Evolutionary conservation across 768 basidiomycete genomes (phyloP), one percentile per base, ranked within the genome.

Genomic region (Lanmaoa rubissima): DNA sequence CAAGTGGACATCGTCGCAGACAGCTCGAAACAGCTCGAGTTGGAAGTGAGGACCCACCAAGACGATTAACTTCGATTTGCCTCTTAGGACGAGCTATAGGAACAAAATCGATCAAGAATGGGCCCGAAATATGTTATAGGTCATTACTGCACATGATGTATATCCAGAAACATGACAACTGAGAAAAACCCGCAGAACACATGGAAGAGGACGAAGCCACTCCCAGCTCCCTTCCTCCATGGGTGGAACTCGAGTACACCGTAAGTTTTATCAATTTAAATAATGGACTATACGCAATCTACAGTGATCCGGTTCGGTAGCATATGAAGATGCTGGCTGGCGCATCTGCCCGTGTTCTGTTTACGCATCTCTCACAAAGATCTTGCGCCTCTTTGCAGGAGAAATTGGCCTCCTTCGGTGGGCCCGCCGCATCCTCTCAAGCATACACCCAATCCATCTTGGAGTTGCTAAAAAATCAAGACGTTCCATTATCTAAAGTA

Each of bases 181-280:
- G 53, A 65, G n/a, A 28, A 9, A 38, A 48, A 32, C 39, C 9
- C 10, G 19, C 55, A 92, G 94, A 95, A 61, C 93, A 95, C 68
- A 94, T 98, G 89, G 95, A 98, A 69, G 92, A 94, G 48, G 95
- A 98, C 68, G 94, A 94, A 57, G 78, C 82, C 14, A 82, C 81
- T 0, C 77, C 84, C 1, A 83, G 81, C 61, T 79, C 88, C 4
- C 81, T 92, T 41, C 90, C 90, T 21, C 84, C 83, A 14, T 98
- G 96, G 96, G 95, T 98, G 34, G 83, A 88, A 63, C 82, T 98
- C 46, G 96, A 98, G 79, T 98, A 95, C 69, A 79, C 80, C 65
- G 92, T 90, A 55, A 58, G 81, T 75, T 36, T 26, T 5, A 24
- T 13, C n/a, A 24, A 32, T 38, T 16, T 0, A n/a, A 48, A 28